Conservation (phyloP, 1,284 basidiomycete genomes). For the Taiwanofungus camphoratus region DNA sequence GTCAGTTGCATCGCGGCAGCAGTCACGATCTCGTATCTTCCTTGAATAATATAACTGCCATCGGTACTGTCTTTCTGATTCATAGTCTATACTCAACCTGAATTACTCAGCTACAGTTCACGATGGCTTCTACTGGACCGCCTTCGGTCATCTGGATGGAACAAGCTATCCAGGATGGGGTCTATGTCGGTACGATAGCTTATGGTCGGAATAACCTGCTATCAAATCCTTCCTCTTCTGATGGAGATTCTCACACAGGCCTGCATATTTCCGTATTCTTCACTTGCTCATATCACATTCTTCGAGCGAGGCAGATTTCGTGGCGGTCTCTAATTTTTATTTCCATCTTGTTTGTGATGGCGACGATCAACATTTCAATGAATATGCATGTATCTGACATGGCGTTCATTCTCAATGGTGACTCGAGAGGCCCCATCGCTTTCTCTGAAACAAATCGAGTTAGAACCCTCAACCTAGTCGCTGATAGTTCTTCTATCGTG, state of each 20-base stretch:
- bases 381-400: constrained; percentile 28
- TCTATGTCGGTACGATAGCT: constrained; percentile 23
- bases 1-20: too few species aligned
- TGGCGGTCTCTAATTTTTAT: constrained; percentile 19
- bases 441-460: constrained; percentile 6
- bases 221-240: constrained; percentile 16
- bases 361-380: constrained; percentile 28
- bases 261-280: constrained; percentile 14
- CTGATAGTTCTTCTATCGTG: constrained; percentile 24
- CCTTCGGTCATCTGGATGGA: constrained; percentile 23
- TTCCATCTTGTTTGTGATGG: constrained; percentile 21
- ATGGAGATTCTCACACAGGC: constrained; percentile 1
- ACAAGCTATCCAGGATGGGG: constrained; percentile 27
- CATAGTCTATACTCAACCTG: not conserved
- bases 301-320: constrained; percentile 8
- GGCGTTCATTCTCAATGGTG: constrained; percentile 27
- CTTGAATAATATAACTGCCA: too few species aligned
- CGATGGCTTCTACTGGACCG: constrained; percentile 19
- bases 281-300: constrained; percentile 12
- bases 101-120: constrained; percentile 9
- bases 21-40: too few species aligned
- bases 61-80: too few species aligned
- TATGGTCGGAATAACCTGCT: constrained; percentile 22
- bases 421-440: constrained; percentile 31
- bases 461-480: constrained; percentile 23